Base-by-base conservation (phyloP, 2,329 filamentous ascomycete species). In the Akanthomyces muscarius region DNA sequence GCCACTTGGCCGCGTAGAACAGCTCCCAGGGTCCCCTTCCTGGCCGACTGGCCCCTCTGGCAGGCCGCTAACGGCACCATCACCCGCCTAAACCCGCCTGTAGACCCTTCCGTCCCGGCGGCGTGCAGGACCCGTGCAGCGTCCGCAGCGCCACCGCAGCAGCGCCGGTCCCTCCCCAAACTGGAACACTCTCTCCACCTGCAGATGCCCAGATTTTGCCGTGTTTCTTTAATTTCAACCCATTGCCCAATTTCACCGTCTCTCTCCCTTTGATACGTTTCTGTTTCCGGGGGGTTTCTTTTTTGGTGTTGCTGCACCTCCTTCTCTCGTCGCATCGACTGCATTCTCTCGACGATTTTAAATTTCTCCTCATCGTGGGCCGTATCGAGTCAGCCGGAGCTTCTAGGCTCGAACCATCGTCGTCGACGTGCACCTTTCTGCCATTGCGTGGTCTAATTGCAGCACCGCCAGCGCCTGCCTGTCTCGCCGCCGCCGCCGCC, bases 221-320 rank as follows among this genome's bases (percentile, higher is more conserved):
- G 45, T 60, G n/a, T 25, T n/a, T 59, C 42, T 28, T 56, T 56
- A 45, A 59, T 59, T 59, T 57, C 16, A 51, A 48, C 56, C 2
- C 25, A 33, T 57, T 14, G 18, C 42, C 45, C 30, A 38, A 50
- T 50, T 44, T 48, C 54, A 42, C 36, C 33, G 3, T 30, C 30
- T 33, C 45, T 41, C 44, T 50, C 54, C 52, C 52, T 55, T 55
- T 42, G 52, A 21, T 55, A 36, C 52, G 52, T 55, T 42, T 55
- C 36, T 36, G 23, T 42, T 42, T 54, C 30, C 50, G 23, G 21
- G 21, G 21, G 21, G 21, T 6, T 42, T 11, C 7, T 30, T 33
- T 30, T 7, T 23, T 48, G 13, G 42, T 45, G 21, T 48, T 48
- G 23, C 21, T 48, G 23, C 45, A 48, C 45, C 45, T 48, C 21